These are phyloP conservation scores for Coniella vitis DNA, from an alignment of 2,329 filamentous ascomycete species.

Conservation along the genomic window DNA sequence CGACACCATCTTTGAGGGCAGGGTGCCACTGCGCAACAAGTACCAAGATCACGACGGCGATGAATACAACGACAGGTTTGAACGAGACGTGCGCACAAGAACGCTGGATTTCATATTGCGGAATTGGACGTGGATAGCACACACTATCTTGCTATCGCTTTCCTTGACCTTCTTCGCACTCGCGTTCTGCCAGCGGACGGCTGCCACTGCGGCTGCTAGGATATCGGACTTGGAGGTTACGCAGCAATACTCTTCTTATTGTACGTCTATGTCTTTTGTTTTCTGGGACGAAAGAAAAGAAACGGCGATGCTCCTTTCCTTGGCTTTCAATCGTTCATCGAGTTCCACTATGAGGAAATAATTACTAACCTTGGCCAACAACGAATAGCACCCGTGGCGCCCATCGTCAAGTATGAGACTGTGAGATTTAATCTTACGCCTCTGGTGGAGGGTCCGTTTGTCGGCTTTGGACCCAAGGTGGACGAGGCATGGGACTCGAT, in stretches of 20 bases:
- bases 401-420: slow-evolving; percentile 41
- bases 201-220: slow-evolving; percentile 17
- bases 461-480: slow-evolving; percentile 49
- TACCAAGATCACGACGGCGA: not conserved
- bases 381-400: slow-evolving; percentile 38
- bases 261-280: slow-evolving; percentile 10
- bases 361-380: no score
- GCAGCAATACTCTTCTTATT: slow-evolving; percentile 36
- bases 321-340: no score
- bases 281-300: not conserved
- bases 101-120: slow-evolving; percentile 10
- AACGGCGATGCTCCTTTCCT: not conserved
- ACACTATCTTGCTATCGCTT: slow-evolving; percentile 31
- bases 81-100: slow-evolving; percentile 6
- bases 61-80: not conserved
- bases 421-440: slow-evolving; percentile 43
- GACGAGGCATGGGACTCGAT: slow-evolving; percentile 52
- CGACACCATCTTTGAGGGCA: slow-evolving; percentile 16
- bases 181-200: slow-evolving; percentile 31
- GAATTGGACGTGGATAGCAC: slow-evolving; percentile 34
- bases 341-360: no score
- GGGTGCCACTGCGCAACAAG: slow-evolving; percentile 12
- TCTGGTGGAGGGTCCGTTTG: slow-evolving; percentile 41
- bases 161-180: slow-evolving; percentile 34
- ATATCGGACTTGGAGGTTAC: slow-evolving; percentile 28